These are phyloP conservation scores for Pterothamnion heteromorphum DNA, from an alignment of 31 red algal genomes.

Conservation along the genomic window DNA sequence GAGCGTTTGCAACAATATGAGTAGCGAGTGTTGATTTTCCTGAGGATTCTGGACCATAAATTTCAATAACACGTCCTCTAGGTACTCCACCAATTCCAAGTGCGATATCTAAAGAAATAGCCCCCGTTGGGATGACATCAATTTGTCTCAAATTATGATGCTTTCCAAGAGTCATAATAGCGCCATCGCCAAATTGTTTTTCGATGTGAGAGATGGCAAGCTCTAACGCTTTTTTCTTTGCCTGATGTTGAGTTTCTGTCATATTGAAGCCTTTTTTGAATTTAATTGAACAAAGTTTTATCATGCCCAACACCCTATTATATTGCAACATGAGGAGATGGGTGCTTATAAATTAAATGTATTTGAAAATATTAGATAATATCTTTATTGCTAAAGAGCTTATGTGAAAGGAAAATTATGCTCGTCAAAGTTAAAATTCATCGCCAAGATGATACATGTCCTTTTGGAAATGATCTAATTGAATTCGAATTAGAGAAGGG, in stretches of 20 bases:
- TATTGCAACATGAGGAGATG: too few relatives aligned
- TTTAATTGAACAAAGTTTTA: too few relatives aligned
- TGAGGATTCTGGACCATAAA: constrained; percentile 11
- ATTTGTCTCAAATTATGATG: not conserved
- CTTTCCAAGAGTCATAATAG: not conserved
- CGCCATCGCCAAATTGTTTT: constrained; percentile 5
- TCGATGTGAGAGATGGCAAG: not conserved
- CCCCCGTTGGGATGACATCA: not conserved
- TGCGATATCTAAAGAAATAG: not conserved
- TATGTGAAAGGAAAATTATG: too few relatives aligned
- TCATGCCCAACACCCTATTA: too few relatives aligned
- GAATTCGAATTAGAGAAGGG: not conserved
- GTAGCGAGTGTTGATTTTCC: not conserved
- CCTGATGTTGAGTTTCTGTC: not conserved
- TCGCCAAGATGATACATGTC: not conserved
- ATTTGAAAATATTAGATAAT: too few relatives aligned
- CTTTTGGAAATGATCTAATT: not conserved
- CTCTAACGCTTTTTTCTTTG: not conserved
- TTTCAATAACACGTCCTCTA: not conserved
- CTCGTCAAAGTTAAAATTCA: too few relatives aligned
- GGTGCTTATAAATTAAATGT: too few relatives aligned
- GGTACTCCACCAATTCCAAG: not conserved
- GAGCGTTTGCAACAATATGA: not conserved
- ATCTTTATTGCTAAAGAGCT: too few relatives aligned
- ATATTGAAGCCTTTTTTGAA: too few relatives aligned